phyloP scores from a whole-genome alignment of 2,329 filamentous ascomycete species.

The Penicillium sp. region DNA sequence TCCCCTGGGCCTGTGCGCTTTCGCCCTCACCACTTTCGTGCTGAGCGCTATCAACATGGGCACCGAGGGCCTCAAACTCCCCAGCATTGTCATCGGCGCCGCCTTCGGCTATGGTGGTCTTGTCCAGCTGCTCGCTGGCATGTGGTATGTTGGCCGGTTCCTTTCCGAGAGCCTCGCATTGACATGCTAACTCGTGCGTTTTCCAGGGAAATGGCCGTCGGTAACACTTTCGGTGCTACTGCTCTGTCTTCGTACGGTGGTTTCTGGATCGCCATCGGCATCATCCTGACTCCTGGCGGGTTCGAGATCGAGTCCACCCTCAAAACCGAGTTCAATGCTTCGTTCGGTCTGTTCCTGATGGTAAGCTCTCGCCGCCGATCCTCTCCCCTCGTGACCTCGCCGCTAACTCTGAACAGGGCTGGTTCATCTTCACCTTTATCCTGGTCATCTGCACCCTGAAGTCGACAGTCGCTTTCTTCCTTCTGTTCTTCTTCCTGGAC shows the following conservation, averaged over 20 bases:
- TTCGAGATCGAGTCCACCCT: constrained; percentile 57
- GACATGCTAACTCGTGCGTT: background rate
- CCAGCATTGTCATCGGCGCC: constrained; percentile 66
- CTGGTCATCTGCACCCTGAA: constrained; percentile 71
- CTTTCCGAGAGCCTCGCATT: background rate
- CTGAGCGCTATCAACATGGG: constrained; percentile 72
- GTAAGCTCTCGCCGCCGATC: constrained; percentile 33
- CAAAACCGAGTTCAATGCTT: constrained; percentile 54
- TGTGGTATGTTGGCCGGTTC: constrained; percentile 63
- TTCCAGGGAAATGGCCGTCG: constrained; percentile 77
- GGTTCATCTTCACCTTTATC: constrained; percentile 82
- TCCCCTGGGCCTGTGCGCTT: constrained; percentile 72
- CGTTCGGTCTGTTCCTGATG: constrained; percentile 71
- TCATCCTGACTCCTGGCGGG: constrained; percentile 66
- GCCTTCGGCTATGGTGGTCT: constrained; percentile 76
- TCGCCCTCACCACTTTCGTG: constrained; percentile 80
- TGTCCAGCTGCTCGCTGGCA: constrained; percentile 76
- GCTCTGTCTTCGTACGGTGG: constrained; percentile 78
- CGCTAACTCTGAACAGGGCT: constrained; percentile 48
- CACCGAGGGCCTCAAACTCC: constrained; percentile 56
- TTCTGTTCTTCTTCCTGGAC: constrained; percentile 74
- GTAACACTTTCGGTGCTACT: constrained; percentile 82
- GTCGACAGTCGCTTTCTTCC: constrained; percentile 75
- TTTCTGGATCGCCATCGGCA: constrained; percentile 76
- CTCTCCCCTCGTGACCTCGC: background rate